These are phyloP conservation scores for Colletotrichum chlorophyti DNA, from an alignment of 2,329 filamentous ascomycete species.

Conservation along the genomic window DNA sequence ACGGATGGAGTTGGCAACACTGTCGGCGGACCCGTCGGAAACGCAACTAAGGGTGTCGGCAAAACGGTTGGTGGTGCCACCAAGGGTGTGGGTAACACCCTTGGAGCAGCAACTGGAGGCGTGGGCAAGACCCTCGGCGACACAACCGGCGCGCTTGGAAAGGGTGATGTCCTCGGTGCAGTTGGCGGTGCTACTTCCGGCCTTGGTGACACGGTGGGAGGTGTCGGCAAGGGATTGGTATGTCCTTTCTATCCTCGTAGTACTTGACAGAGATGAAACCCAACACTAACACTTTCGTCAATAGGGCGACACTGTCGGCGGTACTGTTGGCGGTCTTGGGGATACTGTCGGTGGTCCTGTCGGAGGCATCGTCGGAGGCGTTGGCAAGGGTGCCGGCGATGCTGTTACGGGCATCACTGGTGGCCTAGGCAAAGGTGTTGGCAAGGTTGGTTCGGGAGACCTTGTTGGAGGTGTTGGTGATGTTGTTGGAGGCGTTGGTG, in stretches of 20 bases:
- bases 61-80: slow-evolving; percentile 18
- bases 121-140: slow-evolving; percentile 17
- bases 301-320: slow-evolving; percentile 23
- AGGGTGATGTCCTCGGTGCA: slow-evolving; percentile 14
- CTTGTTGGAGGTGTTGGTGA: slow-evolving; percentile 21
- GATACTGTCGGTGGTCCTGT: slow-evolving; percentile 22
- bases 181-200: slow-evolving; percentile 15
- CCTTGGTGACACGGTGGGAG: slow-evolving; percentile 21
- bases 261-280: too few species aligned
- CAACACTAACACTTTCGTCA: too few species aligned
- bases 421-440: slow-evolving; percentile 18
- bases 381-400: slow-evolving; percentile 20
- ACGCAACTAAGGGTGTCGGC: background rate
- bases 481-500: slow-evolving; percentile 20
- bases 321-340: slow-evolving; percentile 21
- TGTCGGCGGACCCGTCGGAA: slow-evolving; percentile 1
- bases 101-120: slow-evolving; percentile 13
- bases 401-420: slow-evolving; percentile 24
- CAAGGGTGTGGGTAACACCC: slow-evolving; percentile 13
- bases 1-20: slow-evolving; percentile 10
- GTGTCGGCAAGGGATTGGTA: slow-evolving; percentile 25
- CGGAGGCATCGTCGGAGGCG: slow-evolving; percentile 21
- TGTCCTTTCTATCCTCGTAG: background rate
- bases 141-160: slow-evolving; percentile 18
- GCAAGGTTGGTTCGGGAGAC: slow-evolving; percentile 16